phyloP scores from a whole-genome alignment of 352 stramenopile genomes.

The Phytophthora litchii region DNA sequence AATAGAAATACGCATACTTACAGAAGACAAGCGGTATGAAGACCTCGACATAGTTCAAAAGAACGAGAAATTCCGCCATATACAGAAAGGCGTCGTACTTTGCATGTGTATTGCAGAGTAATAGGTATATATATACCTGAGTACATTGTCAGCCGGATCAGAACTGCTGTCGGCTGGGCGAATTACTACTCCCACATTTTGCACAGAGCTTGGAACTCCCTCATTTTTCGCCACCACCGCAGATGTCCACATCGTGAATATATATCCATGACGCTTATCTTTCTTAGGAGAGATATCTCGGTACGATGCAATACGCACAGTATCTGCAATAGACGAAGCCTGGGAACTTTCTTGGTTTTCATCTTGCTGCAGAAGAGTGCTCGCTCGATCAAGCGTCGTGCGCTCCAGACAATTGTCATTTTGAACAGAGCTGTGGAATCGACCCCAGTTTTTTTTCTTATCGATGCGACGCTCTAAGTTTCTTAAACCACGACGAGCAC shows the following conservation, averaged over 20 bases:
- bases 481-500: neutral
- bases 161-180: neutral
- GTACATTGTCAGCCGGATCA: neutral
- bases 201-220: neutral
- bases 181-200: neutral
- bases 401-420: neutral
- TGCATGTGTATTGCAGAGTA: constrained; percentile 1
- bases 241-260: neutral
- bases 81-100: constrained; percentile 6
- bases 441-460: constrained; percentile 3
- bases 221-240: neutral
- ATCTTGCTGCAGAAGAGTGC: neutral
- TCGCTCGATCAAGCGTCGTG: constrained; percentile 5
- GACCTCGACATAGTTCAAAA: constrained; percentile 36
- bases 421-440: neutral
- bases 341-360: neutral
- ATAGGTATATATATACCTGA: neutral
- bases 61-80: constrained; percentile 31
- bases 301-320: neutral
- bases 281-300: neutral
- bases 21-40: constrained; percentile 38
- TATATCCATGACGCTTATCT: neutral
- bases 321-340: neutral
- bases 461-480: constrained; percentile 1
- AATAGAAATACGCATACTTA: constrained; percentile 10